A percentile compares a stretch with the other conserved stretches of the same genome.
These are phyloP conservation scores for Aspergillus diversus DNA, from an alignment of 495 filamentous ascomycete species.

Conservation along the genomic window DNA sequence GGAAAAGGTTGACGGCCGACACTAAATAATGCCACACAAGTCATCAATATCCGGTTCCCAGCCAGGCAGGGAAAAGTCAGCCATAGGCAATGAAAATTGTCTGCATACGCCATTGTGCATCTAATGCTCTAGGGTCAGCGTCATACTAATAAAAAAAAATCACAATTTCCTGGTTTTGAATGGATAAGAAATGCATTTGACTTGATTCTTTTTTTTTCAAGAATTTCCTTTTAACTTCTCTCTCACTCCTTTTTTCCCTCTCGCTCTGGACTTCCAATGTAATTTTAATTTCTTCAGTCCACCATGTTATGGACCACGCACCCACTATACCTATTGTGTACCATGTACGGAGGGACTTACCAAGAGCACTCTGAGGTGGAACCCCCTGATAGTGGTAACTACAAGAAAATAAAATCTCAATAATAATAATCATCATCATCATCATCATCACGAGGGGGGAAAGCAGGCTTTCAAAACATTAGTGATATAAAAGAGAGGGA, in stretches of 20 bases:
- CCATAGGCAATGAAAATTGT: constrained; percentile 10
- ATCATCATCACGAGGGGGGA: background rate
- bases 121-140: constrained; percentile 19
- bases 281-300: constrained; percentile 5
- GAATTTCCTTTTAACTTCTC: background rate
- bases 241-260: background rate
- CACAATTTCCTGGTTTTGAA: constrained; percentile 15
- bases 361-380: constrained; percentile 7
- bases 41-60: constrained; percentile 23
- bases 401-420: background rate
- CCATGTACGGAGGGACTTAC: constrained; percentile 13
- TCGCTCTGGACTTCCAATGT: background rate
- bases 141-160: constrained; percentile 5
- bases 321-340: constrained; percentile 18
- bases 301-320: constrained; percentile 1
- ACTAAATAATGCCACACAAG: constrained; percentile 22
- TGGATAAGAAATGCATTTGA: background rate
- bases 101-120: constrained; percentile 30
- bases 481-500: no score
- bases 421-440: background rate
- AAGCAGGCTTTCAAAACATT: background rate
- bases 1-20: constrained; percentile 24
- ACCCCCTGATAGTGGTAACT: constrained; percentile 10
- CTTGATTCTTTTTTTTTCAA: constrained; percentile 1
- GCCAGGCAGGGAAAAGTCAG: background rate